These are phyloP conservation scores for Blumeria graminis DNA, from an alignment of 2,329 filamentous ascomycete genomes.

Conservation along the genomic window DNA sequence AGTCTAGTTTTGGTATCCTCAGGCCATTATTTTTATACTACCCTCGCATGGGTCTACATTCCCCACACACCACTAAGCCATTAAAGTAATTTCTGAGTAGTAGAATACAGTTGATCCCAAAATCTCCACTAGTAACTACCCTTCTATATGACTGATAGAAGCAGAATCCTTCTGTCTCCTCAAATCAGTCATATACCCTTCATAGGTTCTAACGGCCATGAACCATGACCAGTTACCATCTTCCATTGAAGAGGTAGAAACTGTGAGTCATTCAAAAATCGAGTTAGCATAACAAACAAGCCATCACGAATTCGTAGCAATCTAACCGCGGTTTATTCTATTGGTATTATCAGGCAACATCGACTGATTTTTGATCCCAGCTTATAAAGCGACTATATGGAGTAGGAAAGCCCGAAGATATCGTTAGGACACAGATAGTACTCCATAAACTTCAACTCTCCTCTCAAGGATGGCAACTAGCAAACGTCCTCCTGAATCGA, in stretches of 20 bases:
- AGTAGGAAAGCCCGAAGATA: constrained; percentile 18
- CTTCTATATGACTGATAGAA: too few species aligned
- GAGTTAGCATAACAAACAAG: background rate
- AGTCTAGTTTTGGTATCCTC: too few species aligned
- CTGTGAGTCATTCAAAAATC: constrained; percentile 7
- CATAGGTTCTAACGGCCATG: constrained; percentile 5
- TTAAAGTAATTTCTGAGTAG: too few species aligned
- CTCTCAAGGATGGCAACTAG: constrained; percentile 63
- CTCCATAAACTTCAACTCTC: constrained; percentile 61
- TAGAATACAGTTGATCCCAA: too few species aligned
- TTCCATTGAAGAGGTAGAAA: constrained; percentile 14
- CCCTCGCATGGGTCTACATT: too few species aligned
- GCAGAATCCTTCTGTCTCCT: background rate
- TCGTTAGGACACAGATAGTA: constrained; percentile 39
- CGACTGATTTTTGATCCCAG: constrained; percentile 6
- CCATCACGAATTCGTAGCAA: background rate
- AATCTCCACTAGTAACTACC: too few species aligned
- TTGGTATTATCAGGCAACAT: too few species aligned
- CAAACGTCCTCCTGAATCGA: constrained; percentile 46
- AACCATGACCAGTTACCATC: constrained; percentile 8
- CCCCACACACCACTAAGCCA: too few species aligned
- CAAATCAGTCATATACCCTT: constrained; percentile 1
- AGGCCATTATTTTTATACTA: too few species aligned
- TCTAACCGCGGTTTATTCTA: too few species aligned
- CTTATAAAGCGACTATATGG: constrained; percentile 27